phyloP scores from a whole-genome alignment of 495 filamentous ascomycete genomes.

The Podospora pseudoanserina region DNA sequence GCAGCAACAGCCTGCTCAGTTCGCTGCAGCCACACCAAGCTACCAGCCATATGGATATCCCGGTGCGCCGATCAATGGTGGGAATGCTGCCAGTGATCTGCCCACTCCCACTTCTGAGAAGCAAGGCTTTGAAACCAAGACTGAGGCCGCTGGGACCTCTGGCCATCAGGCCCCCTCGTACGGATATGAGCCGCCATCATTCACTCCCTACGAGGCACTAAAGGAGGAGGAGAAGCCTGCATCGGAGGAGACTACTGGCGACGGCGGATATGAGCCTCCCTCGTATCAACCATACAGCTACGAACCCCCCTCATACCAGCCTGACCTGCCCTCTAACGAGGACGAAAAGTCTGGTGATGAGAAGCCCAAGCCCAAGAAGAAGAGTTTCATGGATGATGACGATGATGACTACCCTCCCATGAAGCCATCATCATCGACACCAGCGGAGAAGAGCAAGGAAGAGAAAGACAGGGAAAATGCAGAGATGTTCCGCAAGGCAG shows the following conservation, averaged over 20 bases:
- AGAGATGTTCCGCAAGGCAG: conserved; percentile 76
- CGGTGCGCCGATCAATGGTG: conserved; percentile 13
- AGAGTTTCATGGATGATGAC: conserved; percentile 75
- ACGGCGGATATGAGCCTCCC: conserved; percentile 47
- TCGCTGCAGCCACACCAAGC: conserved; percentile 15
- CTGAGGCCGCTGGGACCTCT: conserved; percentile 11
- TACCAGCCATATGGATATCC: conserved; percentile 30
- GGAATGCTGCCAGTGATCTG: background rate
- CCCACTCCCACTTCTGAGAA: conserved; percentile 21
- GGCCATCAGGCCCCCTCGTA: conserved; percentile 44
- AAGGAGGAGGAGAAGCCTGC: conserved; percentile 28
- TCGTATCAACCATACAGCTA: conserved; percentile 50
- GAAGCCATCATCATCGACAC: conserved; percentile 19
- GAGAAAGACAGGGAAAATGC: conserved; percentile 62
- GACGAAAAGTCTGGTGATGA: conserved; percentile 39
- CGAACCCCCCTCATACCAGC: conserved; percentile 55
- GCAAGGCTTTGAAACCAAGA: conserved; percentile 3
- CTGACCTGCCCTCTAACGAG: conserved; percentile 42
- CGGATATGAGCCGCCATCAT: conserved; percentile 40
- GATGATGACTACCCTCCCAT: conserved; percentile 54
- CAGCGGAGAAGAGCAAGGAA: conserved; percentile 47
- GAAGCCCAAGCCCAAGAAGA: conserved; percentile 62
- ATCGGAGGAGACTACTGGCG: conserved; percentile 19
- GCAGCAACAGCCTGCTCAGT: conserved; percentile 16
- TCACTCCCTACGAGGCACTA: conserved; percentile 33